Evolutionary conservation across 768 basidiomycete species (phyloP).

Genomic region (Leccinellum albellum): DNA sequence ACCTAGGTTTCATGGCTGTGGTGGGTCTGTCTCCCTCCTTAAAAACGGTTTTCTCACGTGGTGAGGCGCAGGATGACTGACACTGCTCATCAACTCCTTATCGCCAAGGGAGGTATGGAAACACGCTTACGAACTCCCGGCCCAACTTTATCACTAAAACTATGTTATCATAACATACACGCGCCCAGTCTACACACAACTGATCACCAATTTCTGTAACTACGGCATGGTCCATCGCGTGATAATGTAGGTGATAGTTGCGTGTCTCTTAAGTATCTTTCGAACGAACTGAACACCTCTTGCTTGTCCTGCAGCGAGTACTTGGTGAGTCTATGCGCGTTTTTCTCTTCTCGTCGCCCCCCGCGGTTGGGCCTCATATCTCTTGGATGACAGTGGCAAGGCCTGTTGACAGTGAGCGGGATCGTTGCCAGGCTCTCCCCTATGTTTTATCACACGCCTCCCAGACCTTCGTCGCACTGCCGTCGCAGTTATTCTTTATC

Average conservation of each 20-base stretch:
- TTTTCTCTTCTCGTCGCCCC: not conserved
- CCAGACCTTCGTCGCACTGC: constrained; percentile 16
- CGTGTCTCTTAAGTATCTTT: not conserved
- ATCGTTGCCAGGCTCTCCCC: not conserved
- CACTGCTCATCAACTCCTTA: constrained; percentile 13
- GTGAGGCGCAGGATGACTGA: constrained; percentile 11
- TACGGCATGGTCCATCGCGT: constrained; percentile 5
- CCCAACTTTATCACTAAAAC: constrained; percentile 1
- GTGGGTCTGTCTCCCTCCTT: not conserved
- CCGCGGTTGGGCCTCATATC: not conserved
- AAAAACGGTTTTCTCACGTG: not conserved
- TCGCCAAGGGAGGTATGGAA: constrained; percentile 17
- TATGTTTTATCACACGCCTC: not conserved
- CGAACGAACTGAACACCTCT: not conserved
- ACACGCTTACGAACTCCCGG: not conserved
- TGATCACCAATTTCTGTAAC: constrained; percentile 15
- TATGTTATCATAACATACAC: not conserved
- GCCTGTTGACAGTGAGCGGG: constrained; percentile 15
- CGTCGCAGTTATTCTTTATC: constrained; percentile 18
- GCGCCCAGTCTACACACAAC: constrained; percentile 8
- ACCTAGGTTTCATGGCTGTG: constrained; percentile 18
- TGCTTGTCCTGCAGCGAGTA: constrained; percentile 6
- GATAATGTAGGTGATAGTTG: constrained; percentile 7
- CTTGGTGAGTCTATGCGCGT: constrained; percentile 7
- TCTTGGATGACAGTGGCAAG: constrained; percentile 15